A percentile compares a stretch with the other conserved stretches of the same genome.
Conservation (phyloP, 768 basidiomycete genomes). For the Pisolithus tinctorius region DNA sequence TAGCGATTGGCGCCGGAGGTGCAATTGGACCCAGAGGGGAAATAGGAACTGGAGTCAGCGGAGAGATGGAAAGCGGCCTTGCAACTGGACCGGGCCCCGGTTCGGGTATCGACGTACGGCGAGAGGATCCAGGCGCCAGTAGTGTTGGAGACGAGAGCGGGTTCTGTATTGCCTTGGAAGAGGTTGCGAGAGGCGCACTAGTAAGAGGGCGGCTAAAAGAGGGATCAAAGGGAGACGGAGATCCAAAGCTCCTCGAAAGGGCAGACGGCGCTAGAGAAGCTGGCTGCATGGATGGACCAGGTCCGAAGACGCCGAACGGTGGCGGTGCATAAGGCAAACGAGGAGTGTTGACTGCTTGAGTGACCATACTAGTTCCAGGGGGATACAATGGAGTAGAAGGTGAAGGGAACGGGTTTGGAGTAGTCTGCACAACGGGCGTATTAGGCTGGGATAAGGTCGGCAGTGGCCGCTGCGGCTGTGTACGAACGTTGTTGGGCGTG, state of each 20-base stretch:
- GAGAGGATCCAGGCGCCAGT: slow-evolving; percentile 42
- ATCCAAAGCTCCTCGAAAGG: slow-evolving; percentile 47
- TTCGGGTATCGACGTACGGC: slow-evolving; percentile 39
- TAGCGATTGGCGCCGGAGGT: slow-evolving; percentile 61
- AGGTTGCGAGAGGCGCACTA: slow-evolving; percentile 51
- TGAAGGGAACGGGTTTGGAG: slow-evolving; percentile 35
- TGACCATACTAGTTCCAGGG: slow-evolving; percentile 35
- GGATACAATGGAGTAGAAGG: slow-evolving; percentile 45
- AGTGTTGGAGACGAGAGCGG: slow-evolving; percentile 31
- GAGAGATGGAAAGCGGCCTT: slow-evolving; percentile 30
- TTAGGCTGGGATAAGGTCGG: slow-evolving; percentile 37
- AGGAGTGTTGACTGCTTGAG: slow-evolving; percentile 38
- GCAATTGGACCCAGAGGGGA: slow-evolving; percentile 63
- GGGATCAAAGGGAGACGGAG: slow-evolving; percentile 48
- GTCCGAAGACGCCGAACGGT: slow-evolving; percentile 44
- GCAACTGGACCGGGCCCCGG: slow-evolving; percentile 55
- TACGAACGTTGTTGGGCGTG: slow-evolving; percentile 28
- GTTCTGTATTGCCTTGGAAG: slow-evolving; percentile 33
- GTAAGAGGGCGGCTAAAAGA: slow-evolving; percentile 36
- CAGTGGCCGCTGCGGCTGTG: slow-evolving; percentile 31
- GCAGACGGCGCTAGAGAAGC: slow-evolving; percentile 46
- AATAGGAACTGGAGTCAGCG: slow-evolving; percentile 65
- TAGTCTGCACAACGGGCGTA: slow-evolving; percentile 32
- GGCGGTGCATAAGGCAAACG: slow-evolving; percentile 46
- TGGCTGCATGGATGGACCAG: slow-evolving; percentile 38